Evolutionary conservation across 1,284 basidiomycete species (phyloP), one percentile per base, ranked within the genome.

Genomic region (Leucoagaricus sp.): DNA sequence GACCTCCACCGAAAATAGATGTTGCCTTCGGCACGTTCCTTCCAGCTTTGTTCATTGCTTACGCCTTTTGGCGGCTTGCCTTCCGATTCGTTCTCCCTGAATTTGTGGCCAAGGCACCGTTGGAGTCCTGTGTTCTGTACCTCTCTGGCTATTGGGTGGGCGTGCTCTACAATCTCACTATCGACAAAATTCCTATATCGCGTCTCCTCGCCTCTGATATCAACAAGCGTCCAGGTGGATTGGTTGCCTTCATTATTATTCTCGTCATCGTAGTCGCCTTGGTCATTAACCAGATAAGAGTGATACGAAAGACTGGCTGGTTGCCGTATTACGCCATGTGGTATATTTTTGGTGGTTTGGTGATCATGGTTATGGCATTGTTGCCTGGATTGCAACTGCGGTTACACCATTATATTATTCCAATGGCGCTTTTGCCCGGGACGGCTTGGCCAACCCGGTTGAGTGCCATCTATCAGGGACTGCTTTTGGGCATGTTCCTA

Each of bases 101-200:
- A 1, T 94, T 94, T 67, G 25, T 46, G 5, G 67, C 75, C 38
- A 80, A 78, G 31, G 78, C 84, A 29, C 89, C 91, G 0, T 69
- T 95, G 25, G 93, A 96, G 71, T 76, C 83, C 1, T 80, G 82
- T 25, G 69, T 94, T 17, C 87, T 85, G 77, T 94, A 90, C 67
- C 77, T 94, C 17, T 85, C 76, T 1, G 84, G 89, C 9, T 95
- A 84, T 70, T 95, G 93, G 93, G 79, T 85, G n/a, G 91, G 91
- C 0, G 75, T 89, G 26, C 75, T 89, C 26, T 76, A 82, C 46
- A 89, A 89, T 65, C 70, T 87, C 26, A 86, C 86, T 23, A 79
- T 79, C 45, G 85, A 84, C 65, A 79, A 81, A 64, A 85, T 93
- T 38, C 92, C 91, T 9, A 85, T 94, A 54, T 80, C 85, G 64